phyloP scores from a whole-genome alignment of 495 filamentous ascomycete genomes.

The Bacidia gigantensis region DNA sequence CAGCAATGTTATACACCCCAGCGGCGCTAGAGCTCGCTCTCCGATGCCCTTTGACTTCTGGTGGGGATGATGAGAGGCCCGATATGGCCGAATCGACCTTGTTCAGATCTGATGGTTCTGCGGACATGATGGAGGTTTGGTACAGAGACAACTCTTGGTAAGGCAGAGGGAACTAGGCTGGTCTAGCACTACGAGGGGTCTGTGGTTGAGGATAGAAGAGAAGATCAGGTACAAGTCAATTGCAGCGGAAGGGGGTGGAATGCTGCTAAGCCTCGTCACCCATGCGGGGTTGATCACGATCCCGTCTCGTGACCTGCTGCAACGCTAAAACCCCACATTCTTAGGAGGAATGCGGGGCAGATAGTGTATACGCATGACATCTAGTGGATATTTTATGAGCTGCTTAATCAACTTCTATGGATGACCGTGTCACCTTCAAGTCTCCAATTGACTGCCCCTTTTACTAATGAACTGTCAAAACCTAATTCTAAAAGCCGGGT shows the following conservation, averaged over 20 bases:
- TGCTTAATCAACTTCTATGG: no score
- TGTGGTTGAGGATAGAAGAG: neutral
- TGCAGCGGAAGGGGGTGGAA: conserved; percentile 5
- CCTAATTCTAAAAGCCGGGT: no score
- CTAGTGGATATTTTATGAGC: no score
- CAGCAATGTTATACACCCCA: conserved; percentile 69
- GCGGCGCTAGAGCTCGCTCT: conserved; percentile 52
- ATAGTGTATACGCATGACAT: no score
- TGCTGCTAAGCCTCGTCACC: conserved; percentile 2
- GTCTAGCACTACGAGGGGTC: conserved; percentile 1
- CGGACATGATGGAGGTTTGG: conserved; percentile 43
- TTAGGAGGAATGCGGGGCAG: no score
- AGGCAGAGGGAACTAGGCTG: no score
- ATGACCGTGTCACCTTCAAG: no score
- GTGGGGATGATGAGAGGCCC: conserved; percentile 53
- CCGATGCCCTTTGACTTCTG: conserved; percentile 44
- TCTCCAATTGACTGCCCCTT: no score
- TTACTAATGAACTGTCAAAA: no score
- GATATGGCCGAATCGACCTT: conserved; percentile 82
- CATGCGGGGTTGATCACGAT: conserved; percentile 8
- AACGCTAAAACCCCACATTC: no score
- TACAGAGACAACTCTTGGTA: no score
- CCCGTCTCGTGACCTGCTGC: conserved; percentile 17
- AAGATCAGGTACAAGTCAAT: conserved; percentile 14
- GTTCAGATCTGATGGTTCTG: conserved; percentile 41